Conservation (phyloP, 208 protist genomes). For the Wallacemonas sp. region DNA sequence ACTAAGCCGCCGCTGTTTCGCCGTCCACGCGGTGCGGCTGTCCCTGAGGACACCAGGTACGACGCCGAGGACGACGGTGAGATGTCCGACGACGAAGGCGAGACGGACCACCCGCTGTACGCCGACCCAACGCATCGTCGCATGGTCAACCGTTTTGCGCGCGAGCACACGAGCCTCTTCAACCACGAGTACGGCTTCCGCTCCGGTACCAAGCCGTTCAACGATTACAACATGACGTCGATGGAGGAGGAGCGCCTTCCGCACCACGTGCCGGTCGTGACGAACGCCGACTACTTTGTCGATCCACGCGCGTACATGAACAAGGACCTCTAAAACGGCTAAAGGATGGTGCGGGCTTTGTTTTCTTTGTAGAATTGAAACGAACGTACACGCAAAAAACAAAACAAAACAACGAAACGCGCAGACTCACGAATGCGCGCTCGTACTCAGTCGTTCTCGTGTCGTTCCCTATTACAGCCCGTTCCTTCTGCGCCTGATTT, state of each 20-base stretch:
- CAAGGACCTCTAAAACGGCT: conserved; percentile 16
- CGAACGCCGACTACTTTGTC: conserved; percentile 38
- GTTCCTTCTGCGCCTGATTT: background rate
- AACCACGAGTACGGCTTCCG: conserved; percentile 3
- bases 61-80: conserved; percentile 9
- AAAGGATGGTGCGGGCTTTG: too few species aligned
- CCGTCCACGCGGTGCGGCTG: background rate
- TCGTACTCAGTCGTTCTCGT: too few species aligned
- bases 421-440: too few species aligned
- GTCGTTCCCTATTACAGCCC: background rate
- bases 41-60: background rate
- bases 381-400: too few species aligned
- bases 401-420: conserved; percentile 7
- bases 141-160: conserved; percentile 5
- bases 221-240: conserved; percentile 17
- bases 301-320: conserved; percentile 34
- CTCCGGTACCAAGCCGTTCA: conserved; percentile 21
- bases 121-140: background rate
- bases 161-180: conserved; percentile 4
- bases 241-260: conserved; percentile 11
- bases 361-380: conserved; percentile 16
- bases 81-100: background rate
- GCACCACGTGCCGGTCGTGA: conserved; percentile 24
- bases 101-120: background rate
- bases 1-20: background rate